A percentile compares a stretch with the other conserved stretches of the same genome.
Evolutionary conservation across 108 stramenopile genomes (phyloP).

Genomic region (Ochromonas danica): DNA sequence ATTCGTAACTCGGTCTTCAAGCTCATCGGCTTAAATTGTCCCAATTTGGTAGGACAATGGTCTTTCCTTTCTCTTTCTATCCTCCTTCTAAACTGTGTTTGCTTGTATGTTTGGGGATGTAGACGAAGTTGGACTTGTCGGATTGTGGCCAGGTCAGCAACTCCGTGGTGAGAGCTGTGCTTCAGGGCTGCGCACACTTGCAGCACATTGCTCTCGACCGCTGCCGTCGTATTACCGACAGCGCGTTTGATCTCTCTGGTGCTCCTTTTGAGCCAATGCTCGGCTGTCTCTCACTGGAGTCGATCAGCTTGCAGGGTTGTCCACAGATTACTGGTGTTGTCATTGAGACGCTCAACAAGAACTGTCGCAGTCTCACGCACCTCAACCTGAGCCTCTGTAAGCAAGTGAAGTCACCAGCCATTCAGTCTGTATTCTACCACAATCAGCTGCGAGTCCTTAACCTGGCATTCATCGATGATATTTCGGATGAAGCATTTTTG

Average conservation of each 20-base stretch:
- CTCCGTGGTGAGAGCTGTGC: neutral
- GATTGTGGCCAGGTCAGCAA: slow-evolving; percentile 1
- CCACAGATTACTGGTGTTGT: slow-evolving; percentile 10
- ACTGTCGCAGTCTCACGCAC: neutral
- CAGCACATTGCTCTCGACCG: neutral
- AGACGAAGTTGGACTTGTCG: slow-evolving; percentile 3
- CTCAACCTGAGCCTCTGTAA: neutral
- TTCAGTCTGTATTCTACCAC: neutral
- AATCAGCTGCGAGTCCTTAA: neutral
- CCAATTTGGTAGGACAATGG: neutral
- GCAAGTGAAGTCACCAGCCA: neutral
- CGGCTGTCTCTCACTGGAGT: neutral
- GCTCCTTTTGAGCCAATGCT: neutral
- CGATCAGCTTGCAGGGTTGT: slow-evolving; percentile 19
- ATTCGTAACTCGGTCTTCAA: slow-evolving; percentile 26
- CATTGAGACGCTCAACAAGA: neutral
- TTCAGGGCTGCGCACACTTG: neutral
- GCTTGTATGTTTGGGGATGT: neutral
- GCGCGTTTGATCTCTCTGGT: neutral
- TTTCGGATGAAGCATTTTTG: slow-evolving; percentile 23
- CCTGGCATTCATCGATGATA: slow-evolving; percentile 6
- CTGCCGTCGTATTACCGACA: slow-evolving; percentile 1
- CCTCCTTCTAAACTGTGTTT: neutral
- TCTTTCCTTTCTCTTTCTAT: neutral
- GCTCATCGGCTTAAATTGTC: slow-evolving; percentile 24